These are phyloP conservation scores for Phytophthora pseudosyringae DNA, from an alignment of 352 stramenopile genomes.

Conservation along the genomic window DNA sequence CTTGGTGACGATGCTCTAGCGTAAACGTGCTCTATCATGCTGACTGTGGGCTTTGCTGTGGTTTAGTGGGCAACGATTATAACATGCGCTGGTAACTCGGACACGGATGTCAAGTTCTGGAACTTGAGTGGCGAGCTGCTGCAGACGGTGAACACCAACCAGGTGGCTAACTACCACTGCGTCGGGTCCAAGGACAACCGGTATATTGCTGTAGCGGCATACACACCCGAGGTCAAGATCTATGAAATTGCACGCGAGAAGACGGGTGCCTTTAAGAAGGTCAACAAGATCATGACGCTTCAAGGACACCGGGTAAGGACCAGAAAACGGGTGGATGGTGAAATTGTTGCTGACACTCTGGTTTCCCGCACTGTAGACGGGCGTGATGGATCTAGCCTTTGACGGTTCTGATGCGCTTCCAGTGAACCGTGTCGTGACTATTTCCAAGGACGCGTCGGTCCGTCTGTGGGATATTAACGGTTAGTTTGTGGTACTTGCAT, in stretches of 20 bases:
- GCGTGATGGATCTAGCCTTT: constrained; percentile 79
- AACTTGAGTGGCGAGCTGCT: constrained; percentile 66
- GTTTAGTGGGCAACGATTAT: constrained; percentile 77
- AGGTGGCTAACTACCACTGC: constrained; percentile 84
- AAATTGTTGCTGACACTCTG: constrained; percentile 17
- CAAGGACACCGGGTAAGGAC: constrained; percentile 70
- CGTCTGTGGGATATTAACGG: constrained; percentile 86
- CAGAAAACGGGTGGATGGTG: background rate
- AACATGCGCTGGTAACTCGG: constrained; percentile 66
- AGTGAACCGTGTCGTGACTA: constrained; percentile 78
- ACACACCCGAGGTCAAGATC: constrained; percentile 87
- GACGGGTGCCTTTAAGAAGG: constrained; percentile 78
- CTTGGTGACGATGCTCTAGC: background rate
- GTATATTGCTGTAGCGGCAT: constrained; percentile 80
- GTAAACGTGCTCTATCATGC: background rate
- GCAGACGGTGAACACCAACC: constrained; percentile 82
- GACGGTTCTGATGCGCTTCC: constrained; percentile 71
- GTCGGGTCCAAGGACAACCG: constrained; percentile 84
- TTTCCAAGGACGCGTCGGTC: constrained; percentile 80
- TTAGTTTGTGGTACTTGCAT: constrained; percentile 28
- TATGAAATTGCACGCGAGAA: constrained; percentile 84
- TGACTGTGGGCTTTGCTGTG: constrained; percentile 16
- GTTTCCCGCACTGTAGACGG: constrained; percentile 48
- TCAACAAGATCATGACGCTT: constrained; percentile 86
- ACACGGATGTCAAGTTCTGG: constrained; percentile 90